Percentiles rank a stretch among this genome's conserved stretches.
phyloP scores from a whole-genome alignment of 2,329 filamentous ascomycete genomes.

The Clonostachys chloroleuca region DNA sequence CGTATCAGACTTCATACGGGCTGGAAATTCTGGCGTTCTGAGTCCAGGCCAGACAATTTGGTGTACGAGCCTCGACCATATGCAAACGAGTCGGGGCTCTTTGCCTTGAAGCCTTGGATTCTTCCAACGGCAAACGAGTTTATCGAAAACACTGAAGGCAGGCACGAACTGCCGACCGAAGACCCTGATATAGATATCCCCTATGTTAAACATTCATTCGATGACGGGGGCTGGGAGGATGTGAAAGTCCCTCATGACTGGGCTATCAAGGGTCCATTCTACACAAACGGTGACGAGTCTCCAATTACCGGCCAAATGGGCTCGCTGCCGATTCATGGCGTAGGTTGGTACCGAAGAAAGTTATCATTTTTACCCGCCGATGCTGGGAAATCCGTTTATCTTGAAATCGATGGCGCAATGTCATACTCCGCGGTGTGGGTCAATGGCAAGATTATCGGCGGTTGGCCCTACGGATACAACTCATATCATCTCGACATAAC shows the following conservation, averaged over 20 bases:
- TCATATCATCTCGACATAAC: constrained; percentile 47
- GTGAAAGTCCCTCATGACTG: constrained; percentile 43
- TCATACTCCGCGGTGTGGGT: constrained; percentile 47
- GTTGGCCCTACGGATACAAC: constrained; percentile 46
- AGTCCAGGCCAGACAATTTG: constrained; percentile 26
- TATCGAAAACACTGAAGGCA: constrained; percentile 17
- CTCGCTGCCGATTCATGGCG: constrained; percentile 41
- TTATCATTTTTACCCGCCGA: constrained; percentile 23
- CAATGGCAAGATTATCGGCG: constrained; percentile 42
- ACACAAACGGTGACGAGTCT: constrained; percentile 15
- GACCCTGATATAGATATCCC: constrained; percentile 15
- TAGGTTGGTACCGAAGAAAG: constrained; percentile 46
- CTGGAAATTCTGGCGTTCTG: constrained; percentile 31
- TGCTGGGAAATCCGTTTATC: constrained; percentile 29
- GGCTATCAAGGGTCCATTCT: constrained; percentile 41
- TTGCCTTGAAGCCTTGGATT: constrained; percentile 31
- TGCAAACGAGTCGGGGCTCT: not conserved
- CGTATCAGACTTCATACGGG: constrained; percentile 24
- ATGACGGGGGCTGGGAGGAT: constrained; percentile 33
- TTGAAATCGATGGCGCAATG: constrained; percentile 48
- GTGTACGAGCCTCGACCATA: constrained; percentile 14
- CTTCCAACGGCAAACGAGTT: constrained; percentile 33
- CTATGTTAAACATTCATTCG: constrained; percentile 23
- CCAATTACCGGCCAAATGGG: constrained; percentile 30
- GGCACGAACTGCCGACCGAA: constrained; percentile 21